Evolutionary conservation across 495 filamentous ascomycete genomes (phyloP).

Genomic region (Ascodesmis nigricans): DNA sequence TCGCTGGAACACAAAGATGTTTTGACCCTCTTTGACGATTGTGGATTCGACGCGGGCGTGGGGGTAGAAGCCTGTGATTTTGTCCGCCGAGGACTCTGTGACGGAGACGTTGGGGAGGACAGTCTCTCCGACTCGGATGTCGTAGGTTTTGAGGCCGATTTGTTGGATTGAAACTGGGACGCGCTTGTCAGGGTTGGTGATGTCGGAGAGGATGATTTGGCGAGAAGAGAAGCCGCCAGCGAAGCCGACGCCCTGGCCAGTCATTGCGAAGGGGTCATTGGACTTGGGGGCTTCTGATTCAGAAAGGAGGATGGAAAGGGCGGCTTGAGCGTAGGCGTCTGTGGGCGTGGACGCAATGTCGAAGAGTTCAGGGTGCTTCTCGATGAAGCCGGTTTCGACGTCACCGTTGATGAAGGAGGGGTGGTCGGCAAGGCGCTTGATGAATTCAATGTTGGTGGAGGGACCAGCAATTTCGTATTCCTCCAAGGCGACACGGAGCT

Average conservation of each 20-base stretch:
- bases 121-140: conserved; percentile 33
- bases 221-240: conserved; percentile 31
- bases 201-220: conserved; percentile 32
- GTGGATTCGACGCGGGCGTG: conserved; percentile 63
- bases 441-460: conserved; percentile 88
- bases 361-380: conserved; percentile 58
- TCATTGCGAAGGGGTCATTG: conserved; percentile 17
- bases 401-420: conserved; percentile 65
- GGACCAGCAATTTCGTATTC: conserved; percentile 84
- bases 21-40: conserved; percentile 45
- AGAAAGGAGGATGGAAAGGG: conserved; percentile 35
- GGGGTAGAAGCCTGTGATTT: conserved; percentile 41
- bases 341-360: conserved; percentile 29
- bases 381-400: conserved; percentile 91
- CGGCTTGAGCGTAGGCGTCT: conserved; percentile 64
- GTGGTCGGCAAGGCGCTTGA: conserved; percentile 65
- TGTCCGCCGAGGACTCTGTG: conserved; percentile 2
- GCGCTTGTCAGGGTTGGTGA: conserved; percentile 24
- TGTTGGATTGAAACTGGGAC: conserved; percentile 49
- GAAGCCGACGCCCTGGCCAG: conserved; percentile 35
- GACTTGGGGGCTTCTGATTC: conserved; percentile 11
- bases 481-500: conserved; percentile 57
- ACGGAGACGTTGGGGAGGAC: conserved; percentile 22
- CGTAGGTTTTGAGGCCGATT: conserved; percentile 37
- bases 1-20: conserved; percentile 58